These are phyloP conservation scores for Fragilaria radians DNA, from an alignment of 108 stramenopile genomes.

Conservation along the genomic window DNA sequence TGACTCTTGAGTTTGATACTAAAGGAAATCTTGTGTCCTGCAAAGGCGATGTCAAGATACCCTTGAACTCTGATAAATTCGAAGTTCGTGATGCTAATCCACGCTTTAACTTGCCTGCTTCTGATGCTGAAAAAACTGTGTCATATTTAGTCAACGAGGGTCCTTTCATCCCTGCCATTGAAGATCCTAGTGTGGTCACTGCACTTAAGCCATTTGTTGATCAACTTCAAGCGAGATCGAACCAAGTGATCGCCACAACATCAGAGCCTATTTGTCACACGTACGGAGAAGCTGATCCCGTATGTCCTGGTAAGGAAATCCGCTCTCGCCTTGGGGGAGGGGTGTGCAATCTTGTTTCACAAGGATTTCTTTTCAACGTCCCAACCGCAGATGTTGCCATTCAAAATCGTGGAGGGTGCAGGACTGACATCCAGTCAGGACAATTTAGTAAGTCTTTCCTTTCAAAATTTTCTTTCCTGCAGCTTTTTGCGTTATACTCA, in stretches of 20 bases:
- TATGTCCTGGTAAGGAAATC: no score
- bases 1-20: constrained; percentile 32
- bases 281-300: neutral
- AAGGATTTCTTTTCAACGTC: constrained; percentile 28
- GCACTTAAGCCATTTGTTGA: constrained; percentile 10
- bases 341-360: constrained; percentile 36
- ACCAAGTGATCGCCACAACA: constrained; percentile 12
- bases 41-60: constrained; percentile 16
- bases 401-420: constrained; percentile 34
- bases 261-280: constrained; percentile 3
- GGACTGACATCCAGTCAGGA: constrained; percentile 16
- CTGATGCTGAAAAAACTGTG: constrained; percentile 9
- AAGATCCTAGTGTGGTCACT: constrained; percentile 3
- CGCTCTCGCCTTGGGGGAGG: constrained; percentile 24
- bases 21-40: constrained; percentile 33
- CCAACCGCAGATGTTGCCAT: constrained; percentile 35
- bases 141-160: constrained; percentile 8
- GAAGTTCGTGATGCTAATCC: no score
- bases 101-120: constrained; percentile 14
- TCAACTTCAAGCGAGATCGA: constrained; percentile 6
- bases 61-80: constrained; percentile 14
- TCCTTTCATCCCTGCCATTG: constrained; percentile 5
- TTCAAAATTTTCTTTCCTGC: no score
- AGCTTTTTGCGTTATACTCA: no score
- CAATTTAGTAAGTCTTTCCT: no score